These are phyloP conservation scores for Austroboletus novae-zelandiae DNA, from an alignment of 1,284 basidiomycete species.

Conservation along the genomic window DNA sequence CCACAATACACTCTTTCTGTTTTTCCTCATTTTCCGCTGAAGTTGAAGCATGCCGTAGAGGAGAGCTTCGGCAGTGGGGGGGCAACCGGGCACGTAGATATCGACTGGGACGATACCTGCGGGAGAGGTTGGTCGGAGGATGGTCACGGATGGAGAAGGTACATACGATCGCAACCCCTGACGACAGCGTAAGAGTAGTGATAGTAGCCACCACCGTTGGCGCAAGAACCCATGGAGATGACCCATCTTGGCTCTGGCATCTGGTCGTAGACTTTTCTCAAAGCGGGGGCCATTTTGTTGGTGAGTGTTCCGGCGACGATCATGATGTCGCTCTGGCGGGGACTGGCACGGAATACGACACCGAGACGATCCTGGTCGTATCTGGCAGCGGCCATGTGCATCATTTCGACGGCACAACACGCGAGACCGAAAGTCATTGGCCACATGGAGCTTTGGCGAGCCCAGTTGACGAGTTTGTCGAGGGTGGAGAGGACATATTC, in stretches of 20 bases:
- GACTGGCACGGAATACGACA: constrained; percentile 97
- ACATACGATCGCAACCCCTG: constrained; percentile 94
- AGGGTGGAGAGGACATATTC: constrained; percentile 96
- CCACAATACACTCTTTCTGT: constrained; percentile 90
- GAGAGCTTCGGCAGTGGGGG: constrained; percentile 91
- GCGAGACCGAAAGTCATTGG: constrained; percentile 99
- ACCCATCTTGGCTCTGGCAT: constrained; percentile 99
- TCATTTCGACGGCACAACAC: constrained; percentile 99
- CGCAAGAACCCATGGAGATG: constrained; percentile 99
- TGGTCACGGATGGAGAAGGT: not conserved
- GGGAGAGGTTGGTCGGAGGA: not conserved
- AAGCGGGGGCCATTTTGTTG: constrained; percentile 99
- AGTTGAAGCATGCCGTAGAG: constrained; percentile 94
- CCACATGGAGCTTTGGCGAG: constrained; percentile 97
- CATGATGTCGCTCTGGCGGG: constrained; percentile 98
- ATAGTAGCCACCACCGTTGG: constrained; percentile 98
- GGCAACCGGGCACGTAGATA: constrained; percentile 96
- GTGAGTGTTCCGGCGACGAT: constrained; percentile 99
- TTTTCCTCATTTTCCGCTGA: constrained; percentile 95
- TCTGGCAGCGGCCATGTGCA: constrained; percentile 98
- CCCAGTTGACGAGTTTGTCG: constrained; percentile 99
- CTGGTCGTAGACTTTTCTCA: constrained; percentile 95
- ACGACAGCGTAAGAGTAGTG: constrained; percentile 99
- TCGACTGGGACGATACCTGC: constrained; percentile 95
- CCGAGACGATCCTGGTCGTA: constrained; percentile 99